Evolutionary conservation across 139 green algal species (phyloP).

Genomic region (Astrephomene gubernaculifera): DNA sequence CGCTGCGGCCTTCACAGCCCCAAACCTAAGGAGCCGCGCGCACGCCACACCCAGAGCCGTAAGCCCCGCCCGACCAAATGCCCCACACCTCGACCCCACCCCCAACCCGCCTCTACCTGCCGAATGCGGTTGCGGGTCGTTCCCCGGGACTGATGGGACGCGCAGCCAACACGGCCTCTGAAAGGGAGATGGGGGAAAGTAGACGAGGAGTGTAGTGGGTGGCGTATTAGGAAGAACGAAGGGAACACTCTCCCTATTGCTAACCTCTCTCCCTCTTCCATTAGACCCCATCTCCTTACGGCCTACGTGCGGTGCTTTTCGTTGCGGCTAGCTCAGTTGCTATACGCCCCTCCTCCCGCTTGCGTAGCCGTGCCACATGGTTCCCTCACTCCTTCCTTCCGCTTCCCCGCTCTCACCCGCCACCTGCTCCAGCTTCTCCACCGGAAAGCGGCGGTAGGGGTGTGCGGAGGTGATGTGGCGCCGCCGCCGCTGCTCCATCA

Average conservation of each 20-base stretch:
- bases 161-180: slow-evolving; percentile 9
- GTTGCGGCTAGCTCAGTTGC: not conserved
- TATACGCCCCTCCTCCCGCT: not conserved
- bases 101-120: not conserved
- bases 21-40: not conserved
- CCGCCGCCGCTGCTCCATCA: not conserved
- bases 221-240: not conserved
- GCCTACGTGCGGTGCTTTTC: too few relatives aligned
- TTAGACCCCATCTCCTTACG: not conserved
- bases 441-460: slow-evolving; percentile 31
- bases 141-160: not conserved
- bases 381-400: not conserved
- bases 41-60: not conserved
- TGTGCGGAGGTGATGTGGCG: not conserved
- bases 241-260: not conserved
- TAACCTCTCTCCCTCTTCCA: not conserved
- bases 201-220: too few relatives aligned
- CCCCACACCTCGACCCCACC: not conserved
- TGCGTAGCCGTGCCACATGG: not conserved
- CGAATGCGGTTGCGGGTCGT: slow-evolving; percentile 5
- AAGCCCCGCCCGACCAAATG: not conserved
- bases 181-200: too few relatives aligned
- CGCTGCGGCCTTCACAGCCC: not conserved
- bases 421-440: slow-evolving; percentile 24
- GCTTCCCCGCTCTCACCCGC: not conserved